phyloP scores from a whole-genome alignment of 2,329 filamentous ascomycete genomes.

The Arthrinium puccinioides region DNA sequence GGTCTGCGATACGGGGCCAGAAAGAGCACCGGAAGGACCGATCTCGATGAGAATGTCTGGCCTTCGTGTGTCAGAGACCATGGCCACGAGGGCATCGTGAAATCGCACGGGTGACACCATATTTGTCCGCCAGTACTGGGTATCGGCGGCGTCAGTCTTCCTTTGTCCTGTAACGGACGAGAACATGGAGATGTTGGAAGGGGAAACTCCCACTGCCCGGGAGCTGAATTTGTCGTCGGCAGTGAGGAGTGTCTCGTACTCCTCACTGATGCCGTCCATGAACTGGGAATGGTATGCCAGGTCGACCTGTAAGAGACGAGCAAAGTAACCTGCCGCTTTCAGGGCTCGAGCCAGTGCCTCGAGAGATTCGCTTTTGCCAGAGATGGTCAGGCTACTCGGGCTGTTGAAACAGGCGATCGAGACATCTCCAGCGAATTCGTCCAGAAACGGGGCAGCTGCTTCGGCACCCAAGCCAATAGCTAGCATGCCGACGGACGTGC shows the following conservation, averaged over 20 bases:
- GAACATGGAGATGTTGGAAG: constrained; percentile 4
- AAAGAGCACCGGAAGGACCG: constrained; percentile 12
- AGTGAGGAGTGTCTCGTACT: constrained; percentile 8
- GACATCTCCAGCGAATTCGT: not conserved
- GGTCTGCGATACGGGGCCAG: constrained; percentile 16
- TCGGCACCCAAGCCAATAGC: constrained; percentile 11
- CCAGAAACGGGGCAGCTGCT: not conserved
- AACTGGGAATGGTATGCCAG: constrained; percentile 13
- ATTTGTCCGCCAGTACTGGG: constrained; percentile 20
- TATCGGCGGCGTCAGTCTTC: not conserved
- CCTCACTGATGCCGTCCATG: constrained; percentile 6
- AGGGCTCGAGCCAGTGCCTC: not conserved
- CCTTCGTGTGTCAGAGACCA: constrained; percentile 1
- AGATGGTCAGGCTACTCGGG: constrained; percentile 17
- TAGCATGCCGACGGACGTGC: constrained; percentile 10
- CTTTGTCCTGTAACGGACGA: constrained; percentile 7
- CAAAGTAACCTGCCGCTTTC: constrained; percentile 11
- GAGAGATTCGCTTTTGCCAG: constrained; percentile 7
- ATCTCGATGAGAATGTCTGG: constrained; percentile 16
- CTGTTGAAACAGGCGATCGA: constrained; percentile 21
- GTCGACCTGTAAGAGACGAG: constrained; percentile 14
- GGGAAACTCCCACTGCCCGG: not conserved
- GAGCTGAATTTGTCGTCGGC: not conserved
- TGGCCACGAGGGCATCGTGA: constrained; percentile 6
- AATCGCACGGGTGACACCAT: constrained; percentile 21